Conservation (phyloP, 2,329 filamentous ascomycete species). For the Colletotrichum orbiculare region DNA sequence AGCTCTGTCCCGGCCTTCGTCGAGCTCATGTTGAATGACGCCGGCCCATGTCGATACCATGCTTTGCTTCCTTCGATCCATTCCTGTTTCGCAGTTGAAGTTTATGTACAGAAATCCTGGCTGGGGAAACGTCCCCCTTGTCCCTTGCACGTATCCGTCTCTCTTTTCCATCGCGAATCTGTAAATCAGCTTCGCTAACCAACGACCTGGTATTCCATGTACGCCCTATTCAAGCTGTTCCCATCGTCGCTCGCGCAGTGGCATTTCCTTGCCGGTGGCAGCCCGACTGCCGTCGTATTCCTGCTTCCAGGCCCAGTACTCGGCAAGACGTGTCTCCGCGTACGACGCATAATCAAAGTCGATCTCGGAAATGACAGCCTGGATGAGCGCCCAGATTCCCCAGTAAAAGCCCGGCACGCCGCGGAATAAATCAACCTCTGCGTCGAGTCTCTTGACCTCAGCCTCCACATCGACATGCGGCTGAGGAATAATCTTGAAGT, state of each 20-base stretch:
- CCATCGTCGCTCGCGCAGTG: constrained; percentile 85
- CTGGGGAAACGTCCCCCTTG: constrained; percentile 20
- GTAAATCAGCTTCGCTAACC: not conserved
- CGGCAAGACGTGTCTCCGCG: constrained; percentile 84
- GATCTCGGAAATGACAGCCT: constrained; percentile 92
- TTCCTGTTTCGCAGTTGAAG: constrained; percentile 39
- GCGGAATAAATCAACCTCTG: constrained; percentile 87
- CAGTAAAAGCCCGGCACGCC: constrained; percentile 90
- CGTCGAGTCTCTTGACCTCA: constrained; percentile 76
- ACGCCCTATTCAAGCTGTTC: constrained; percentile 61
- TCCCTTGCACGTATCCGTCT: not conserved
- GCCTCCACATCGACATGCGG: constrained; percentile 62
- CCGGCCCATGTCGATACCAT: constrained; percentile 38
- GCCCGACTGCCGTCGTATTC: constrained; percentile 73
- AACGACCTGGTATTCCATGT: not conserved
- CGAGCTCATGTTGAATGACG: constrained; percentile 51
- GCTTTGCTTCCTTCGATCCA: constrained; percentile 35
- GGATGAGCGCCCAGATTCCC: constrained; percentile 97
- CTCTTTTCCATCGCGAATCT: not conserved
- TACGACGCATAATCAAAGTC: constrained; percentile 97
- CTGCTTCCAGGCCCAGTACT: constrained; percentile 93
- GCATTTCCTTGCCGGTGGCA: constrained; percentile 66
- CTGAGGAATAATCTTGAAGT: constrained; percentile 66
- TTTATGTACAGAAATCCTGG: constrained; percentile 37
- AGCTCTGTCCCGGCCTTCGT: constrained; percentile 34